These are phyloP conservation scores for Talaromyces rugulosus DNA, from an alignment of 2,329 filamentous ascomycete species.

Conservation along the genomic window DNA sequence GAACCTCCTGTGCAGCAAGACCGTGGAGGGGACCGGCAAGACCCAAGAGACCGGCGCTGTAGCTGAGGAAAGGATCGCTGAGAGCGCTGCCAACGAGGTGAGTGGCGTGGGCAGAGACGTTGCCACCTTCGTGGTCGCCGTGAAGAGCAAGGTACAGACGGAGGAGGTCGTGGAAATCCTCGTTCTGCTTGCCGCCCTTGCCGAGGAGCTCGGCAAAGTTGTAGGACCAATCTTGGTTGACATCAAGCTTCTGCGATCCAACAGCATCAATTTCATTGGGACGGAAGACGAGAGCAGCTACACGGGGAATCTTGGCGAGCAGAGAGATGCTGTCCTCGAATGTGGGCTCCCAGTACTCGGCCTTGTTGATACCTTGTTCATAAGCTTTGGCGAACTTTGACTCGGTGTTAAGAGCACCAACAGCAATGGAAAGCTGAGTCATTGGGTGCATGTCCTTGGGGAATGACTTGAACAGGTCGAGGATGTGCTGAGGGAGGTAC, in stretches of 20 bases:
- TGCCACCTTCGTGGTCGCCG: slow-evolving; percentile 96
- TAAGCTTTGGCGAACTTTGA: slow-evolving; percentile 93
- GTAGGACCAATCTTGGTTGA: slow-evolving; percentile 92
- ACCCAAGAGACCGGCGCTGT: slow-evolving; percentile 91
- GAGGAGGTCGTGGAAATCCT: slow-evolving; percentile 77
- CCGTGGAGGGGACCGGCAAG: slow-evolving; percentile 91
- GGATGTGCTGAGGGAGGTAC: slow-evolving; percentile 74
- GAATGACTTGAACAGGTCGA: slow-evolving; percentile 84
- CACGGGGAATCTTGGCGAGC: slow-evolving; percentile 91
- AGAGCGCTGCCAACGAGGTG: slow-evolving; percentile 93
- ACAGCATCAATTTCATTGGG: slow-evolving; percentile 69
- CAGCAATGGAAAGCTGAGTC: slow-evolving; percentile 95
- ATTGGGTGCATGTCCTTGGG: slow-evolving; percentile 91
- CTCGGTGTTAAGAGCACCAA: slow-evolving; percentile 92
- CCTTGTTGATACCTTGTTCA: slow-evolving; percentile 85
- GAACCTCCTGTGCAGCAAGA: slow-evolving; percentile 91
- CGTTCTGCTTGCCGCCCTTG: slow-evolving; percentile 77
- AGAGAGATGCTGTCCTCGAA: slow-evolving; percentile 94
- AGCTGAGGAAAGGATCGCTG: slow-evolving; percentile 91
- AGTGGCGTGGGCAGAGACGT: slow-evolving; percentile 92
- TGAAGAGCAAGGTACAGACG: slow-evolving; percentile 93
- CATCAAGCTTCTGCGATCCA: slow-evolving; percentile 71
- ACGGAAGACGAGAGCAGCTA: slow-evolving; percentile 97
- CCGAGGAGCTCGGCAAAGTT: slow-evolving; percentile 97
- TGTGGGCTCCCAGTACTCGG: slow-evolving; percentile 97